Percentiles rank a stretch among this genome's conserved stretches.
phyloP scores from a whole-genome alignment of 306 rosid species.

The Cotoneaster glaucophyllus region DNA sequence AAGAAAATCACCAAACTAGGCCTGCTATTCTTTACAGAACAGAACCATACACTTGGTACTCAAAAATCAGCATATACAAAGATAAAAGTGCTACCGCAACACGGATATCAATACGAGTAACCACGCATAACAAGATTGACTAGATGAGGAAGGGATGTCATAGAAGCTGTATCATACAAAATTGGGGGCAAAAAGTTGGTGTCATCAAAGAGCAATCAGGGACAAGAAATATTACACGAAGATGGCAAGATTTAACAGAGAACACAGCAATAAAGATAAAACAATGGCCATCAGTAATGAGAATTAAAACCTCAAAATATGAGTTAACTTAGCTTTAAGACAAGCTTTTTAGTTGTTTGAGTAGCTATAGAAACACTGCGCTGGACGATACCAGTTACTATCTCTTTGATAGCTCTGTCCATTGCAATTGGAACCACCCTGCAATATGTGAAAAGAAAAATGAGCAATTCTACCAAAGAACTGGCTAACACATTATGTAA shows the following conservation, averaged over 20 bases:
- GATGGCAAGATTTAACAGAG: not conserved
- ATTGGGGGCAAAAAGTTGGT: not conserved
- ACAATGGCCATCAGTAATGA: not conserved
- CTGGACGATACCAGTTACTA: no score
- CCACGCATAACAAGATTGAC: not conserved
- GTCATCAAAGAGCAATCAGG: not conserved
- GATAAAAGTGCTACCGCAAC: not conserved
- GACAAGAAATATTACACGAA: not conserved
- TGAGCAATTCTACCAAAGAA: no score
- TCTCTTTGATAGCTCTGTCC: no score
- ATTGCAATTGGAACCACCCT: no score
- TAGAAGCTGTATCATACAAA: not conserved
- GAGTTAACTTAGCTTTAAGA: conserved; percentile 61
- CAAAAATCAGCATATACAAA: not conserved
- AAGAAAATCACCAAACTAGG: no score
- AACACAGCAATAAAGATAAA: not conserved
- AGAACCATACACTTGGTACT: not conserved
- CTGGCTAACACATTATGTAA: no score
- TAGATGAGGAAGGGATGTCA: not conserved
- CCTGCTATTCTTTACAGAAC: no score
- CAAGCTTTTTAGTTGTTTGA: conserved; percentile 96
- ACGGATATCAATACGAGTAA: not conserved
- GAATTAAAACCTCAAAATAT: not conserved
- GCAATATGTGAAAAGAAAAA: no score
- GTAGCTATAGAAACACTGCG: conserved; percentile 34